Evolutionary conservation across 805 yeast species (phyloP), one percentile per base, ranked within the genome.

Genomic region (Teunomyces cretensis): DNA sequence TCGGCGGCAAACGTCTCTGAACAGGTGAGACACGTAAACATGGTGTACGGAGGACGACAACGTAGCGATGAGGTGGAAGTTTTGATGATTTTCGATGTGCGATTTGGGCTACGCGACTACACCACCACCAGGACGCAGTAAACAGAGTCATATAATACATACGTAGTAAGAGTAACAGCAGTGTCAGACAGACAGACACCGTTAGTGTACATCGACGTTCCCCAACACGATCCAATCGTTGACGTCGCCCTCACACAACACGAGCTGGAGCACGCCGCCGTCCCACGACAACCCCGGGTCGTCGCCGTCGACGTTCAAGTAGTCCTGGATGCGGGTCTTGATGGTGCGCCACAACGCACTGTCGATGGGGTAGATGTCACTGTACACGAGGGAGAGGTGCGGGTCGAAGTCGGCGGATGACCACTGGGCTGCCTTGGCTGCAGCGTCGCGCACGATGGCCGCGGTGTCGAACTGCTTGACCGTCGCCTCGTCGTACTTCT

Each of bases 381-480:
- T 81, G 61, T 87, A 87, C 4, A 81, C 81, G 44, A 87, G 63
- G 6, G 90, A 83, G 13, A 87, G 67, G 59, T 87, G 96, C 1
- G 96, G 95, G 42, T 78, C 80, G 57, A 71, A 87, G 43, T 81
- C 84, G 3, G 64, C 56, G 11, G 48, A 49, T 4, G 78, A 75
- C 91, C 92, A 86, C 15, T 55, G 60, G 4, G 74, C 70, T 0
- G 76, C 77, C 19, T 70, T 70, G 6, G 65, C 70, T 0, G 88
- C 83, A 28, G 75, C 70, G 35, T 73, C 67, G 6, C 72, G 69
- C 44, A 68, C 61, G 4, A 66, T 55, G 28, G 51, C 46, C 1
- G 61, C 49, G 35, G 60, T 46, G 31, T 71, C 74, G 12, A 70
- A 41, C 8, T 53, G 52, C 22, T 64, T 62, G 1, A 44, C 47